These are phyloP conservation scores for Telopea speciosissima DNA, from an alignment of 177 flowering plant genomes.

Conservation along the genomic window DNA sequence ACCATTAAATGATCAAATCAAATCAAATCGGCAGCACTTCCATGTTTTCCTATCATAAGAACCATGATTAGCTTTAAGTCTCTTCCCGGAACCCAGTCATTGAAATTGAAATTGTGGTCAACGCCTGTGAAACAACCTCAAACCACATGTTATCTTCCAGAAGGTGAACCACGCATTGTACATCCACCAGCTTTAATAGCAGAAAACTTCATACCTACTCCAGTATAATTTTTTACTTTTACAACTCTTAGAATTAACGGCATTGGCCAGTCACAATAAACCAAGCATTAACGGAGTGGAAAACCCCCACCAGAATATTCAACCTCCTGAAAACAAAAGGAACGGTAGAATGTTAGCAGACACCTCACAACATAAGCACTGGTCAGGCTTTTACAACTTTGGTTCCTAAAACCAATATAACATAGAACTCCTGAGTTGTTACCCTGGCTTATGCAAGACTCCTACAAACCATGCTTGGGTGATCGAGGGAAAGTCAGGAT, in stretches of 20 bases:
- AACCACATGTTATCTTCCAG: neutral
- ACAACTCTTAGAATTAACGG: neutral
- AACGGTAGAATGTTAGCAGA: neutral
- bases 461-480: too few relatives aligned
- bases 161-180: neutral
- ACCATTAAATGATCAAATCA: too few relatives aligned
- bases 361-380: neutral
- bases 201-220: neutral
- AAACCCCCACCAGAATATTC: conserved; percentile 73
- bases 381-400: neutral
- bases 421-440: neutral
- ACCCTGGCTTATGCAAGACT: too few relatives aligned
- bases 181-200: neutral
- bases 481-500: too few relatives aligned
- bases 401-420: neutral
- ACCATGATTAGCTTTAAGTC: neutral
- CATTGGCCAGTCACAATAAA: neutral
- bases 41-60: neutral
- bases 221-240: too few relatives aligned
- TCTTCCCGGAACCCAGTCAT: neutral
- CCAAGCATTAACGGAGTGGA: conserved; percentile 25
- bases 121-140: neutral
- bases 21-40: neutral
- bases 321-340: conserved; percentile 40
- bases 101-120: neutral